phyloP scores from a whole-genome alignment of 768 basidiomycete genomes.

The Boletus patriciae region DNA sequence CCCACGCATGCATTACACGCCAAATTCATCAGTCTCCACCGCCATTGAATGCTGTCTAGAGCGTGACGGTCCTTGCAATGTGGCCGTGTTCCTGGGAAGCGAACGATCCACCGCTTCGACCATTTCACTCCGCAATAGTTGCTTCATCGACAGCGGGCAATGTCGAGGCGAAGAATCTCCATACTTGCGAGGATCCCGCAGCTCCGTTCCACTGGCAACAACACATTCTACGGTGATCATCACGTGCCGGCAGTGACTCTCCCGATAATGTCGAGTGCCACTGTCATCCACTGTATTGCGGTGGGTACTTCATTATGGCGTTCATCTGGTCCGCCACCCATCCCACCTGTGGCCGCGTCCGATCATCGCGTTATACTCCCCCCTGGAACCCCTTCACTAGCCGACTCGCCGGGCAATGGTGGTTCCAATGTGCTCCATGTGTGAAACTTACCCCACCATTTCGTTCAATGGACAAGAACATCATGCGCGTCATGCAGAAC shows the following conservation, averaged over 20 bases:
- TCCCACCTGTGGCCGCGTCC: neutral
- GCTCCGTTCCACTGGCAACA: neutral
- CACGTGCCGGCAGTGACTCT: neutral
- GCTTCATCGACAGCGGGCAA: slow-evolving; percentile 1
- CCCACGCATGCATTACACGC: slow-evolving; percentile 3
- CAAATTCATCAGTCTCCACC: slow-evolving; percentile 11
- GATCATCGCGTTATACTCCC: neutral
- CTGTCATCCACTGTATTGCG: neutral
- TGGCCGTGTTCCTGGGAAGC: slow-evolving; percentile 3
- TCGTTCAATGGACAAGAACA: neutral
- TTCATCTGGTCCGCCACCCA: neutral
- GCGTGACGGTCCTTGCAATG: neutral
- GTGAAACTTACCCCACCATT: neutral
- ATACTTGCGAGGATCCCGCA: slow-evolving; percentile 2
- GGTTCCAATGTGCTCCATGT: too few relatives aligned
- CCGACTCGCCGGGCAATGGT: too few relatives aligned
- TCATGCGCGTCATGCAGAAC: neutral
- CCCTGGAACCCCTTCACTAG: slow-evolving; percentile 8
- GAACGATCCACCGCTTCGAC: slow-evolving; percentile 5
- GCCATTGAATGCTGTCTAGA: neutral
- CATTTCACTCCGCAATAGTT: neutral
- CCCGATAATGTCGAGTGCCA: slow-evolving; percentile 3
- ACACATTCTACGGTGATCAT: neutral
- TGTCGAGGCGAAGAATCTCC: neutral
- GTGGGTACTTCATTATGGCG: slow-evolving; percentile 4